A percentile compares a stretch with the other conserved stretches of the same genome.
These are phyloP conservation scores for Sphaerulina populicola DNA, from an alignment of 2,329 filamentous ascomycete species.

Conservation along the genomic window DNA sequence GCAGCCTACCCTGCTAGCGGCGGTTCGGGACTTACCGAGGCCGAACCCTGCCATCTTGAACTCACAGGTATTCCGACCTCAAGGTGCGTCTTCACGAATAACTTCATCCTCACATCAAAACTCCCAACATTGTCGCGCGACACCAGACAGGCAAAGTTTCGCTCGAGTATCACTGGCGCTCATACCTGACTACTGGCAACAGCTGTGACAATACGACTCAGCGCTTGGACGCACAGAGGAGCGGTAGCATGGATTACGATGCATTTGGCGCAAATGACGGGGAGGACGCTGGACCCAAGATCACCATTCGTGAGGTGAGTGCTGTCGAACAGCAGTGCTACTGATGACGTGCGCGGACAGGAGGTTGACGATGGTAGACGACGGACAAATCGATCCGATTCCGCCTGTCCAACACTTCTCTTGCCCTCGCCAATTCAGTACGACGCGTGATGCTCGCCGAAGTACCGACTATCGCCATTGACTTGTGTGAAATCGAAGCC, in stretches of 20 bases:
- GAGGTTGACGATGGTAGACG: constrained; percentile 40
- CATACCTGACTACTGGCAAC: no score
- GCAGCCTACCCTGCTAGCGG: no score
- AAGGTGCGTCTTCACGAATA: no score
- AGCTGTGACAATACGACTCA: background rate
- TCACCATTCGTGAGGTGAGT: constrained; percentile 42
- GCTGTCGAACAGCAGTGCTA: background rate
- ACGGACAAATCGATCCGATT: constrained; percentile 79
- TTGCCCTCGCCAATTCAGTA: constrained; percentile 85
- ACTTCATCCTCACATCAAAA: no score
- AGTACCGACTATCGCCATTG: constrained; percentile 88
- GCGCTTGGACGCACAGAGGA: background rate
- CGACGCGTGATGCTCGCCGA: constrained; percentile 87
- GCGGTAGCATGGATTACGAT: constrained; percentile 18
- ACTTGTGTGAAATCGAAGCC: constrained; percentile 82
- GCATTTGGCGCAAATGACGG: constrained; percentile 19
- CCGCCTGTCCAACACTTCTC: constrained; percentile 78
- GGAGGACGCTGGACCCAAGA: constrained; percentile 23
- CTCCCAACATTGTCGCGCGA: no score
- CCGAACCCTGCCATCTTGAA: no score
- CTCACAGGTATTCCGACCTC: no score
- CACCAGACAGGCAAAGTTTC: no score
- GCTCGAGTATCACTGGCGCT: no score
- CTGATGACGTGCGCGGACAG: constrained; percentile 1
- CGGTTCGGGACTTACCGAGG: no score